A percentile compares a stretch with the other conserved stretches of the same genome.
Evolutionary conservation across 495 filamentous ascomycete species (phyloP).

Genomic region (Eremomyces bilateralis): DNA sequence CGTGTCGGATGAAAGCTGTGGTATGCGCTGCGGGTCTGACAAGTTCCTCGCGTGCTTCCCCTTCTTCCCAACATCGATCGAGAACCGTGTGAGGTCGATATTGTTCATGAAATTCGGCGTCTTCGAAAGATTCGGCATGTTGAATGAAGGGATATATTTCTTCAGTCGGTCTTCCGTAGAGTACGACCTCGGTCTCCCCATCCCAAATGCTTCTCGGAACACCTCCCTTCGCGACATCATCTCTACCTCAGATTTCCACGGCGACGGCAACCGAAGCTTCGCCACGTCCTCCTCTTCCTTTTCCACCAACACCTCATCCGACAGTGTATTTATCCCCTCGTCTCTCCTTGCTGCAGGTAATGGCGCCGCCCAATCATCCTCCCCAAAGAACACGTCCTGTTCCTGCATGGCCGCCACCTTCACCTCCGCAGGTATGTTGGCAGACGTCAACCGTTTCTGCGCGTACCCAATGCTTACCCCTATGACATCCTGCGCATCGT

Average conservation of each 20-base stretch:
- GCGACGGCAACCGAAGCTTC: not conserved
- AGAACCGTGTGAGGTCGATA: too few species aligned
- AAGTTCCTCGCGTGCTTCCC: not conserved
- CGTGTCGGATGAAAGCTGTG: not conserved
- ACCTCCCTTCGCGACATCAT: too few species aligned
- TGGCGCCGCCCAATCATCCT: constrained; percentile 6
- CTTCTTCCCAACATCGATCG: too few species aligned
- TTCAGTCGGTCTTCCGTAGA: too few species aligned
- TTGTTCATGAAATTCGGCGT: too few species aligned
- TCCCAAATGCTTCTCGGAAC: too few species aligned
- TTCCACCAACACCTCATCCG: not conserved
- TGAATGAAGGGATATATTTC: too few species aligned
- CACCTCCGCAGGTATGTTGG: constrained; percentile 51
- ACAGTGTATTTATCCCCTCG: not conserved
- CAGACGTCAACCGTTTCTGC: constrained; percentile 49
- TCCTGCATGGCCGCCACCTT: constrained; percentile 47
- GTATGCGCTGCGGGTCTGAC: not conserved
- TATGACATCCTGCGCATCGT: constrained; percentile 42
- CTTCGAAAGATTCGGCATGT: too few species aligned
- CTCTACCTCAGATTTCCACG: too few species aligned
- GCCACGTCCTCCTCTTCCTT: not conserved
- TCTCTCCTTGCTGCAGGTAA: not conserved
- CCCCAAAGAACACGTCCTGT: constrained; percentile 30
- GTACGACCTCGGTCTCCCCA: too few species aligned
- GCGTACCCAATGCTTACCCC: constrained; percentile 53